A percentile compares a stretch with the other conserved stretches of the same genome.
Evolutionary conservation across 2,329 filamentous ascomycete species (phyloP).

Genomic region (Cadophora luteo-olivacea): DNA sequence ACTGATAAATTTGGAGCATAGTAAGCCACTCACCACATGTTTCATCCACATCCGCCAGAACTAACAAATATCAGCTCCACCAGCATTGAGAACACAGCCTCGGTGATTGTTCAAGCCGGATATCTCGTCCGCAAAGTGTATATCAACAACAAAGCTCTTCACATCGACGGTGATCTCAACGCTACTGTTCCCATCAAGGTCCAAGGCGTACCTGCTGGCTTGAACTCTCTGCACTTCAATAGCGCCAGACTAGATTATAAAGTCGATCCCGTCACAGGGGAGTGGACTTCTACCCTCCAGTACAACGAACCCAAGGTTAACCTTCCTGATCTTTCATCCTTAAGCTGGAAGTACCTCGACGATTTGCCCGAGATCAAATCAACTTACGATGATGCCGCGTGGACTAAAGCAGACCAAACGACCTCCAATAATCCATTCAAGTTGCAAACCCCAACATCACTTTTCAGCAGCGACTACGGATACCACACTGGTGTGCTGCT

Average conservation of each 20-base stretch:
- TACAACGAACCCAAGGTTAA: slow-evolving; percentile 57
- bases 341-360: slow-evolving; percentile 74
- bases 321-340: slow-evolving; percentile 62
- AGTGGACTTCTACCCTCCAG: slow-evolving; percentile 57
- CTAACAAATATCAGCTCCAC: slow-evolving; percentile 36
- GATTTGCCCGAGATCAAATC: slow-evolving; percentile 71
- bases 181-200: slow-evolving; percentile 71
- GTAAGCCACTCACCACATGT: slow-evolving; percentile 32
- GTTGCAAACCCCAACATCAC: slow-evolving; percentile 67
- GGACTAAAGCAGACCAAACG: slow-evolving; percentile 64
- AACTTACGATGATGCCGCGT: slow-evolving; percentile 72
- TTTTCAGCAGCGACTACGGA: slow-evolving; percentile 77
- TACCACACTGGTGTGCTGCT: slow-evolving; percentile 73
- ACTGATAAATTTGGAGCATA: slow-evolving; percentile 45
- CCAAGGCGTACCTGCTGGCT: slow-evolving; percentile 62
- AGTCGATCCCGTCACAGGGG: slow-evolving; percentile 52
- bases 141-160: slow-evolving; percentile 60
- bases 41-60: background rate
- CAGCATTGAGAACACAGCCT: slow-evolving; percentile 47
- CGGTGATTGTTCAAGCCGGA: slow-evolving; percentile 66
- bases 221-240: slow-evolving; percentile 68
- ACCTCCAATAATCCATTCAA: slow-evolving; percentile 43
- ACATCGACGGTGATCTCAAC: slow-evolving; percentile 76
- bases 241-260: slow-evolving; percentile 50
- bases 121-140: slow-evolving; percentile 69